These are phyloP conservation scores for Kluyveromyces lactis DNA, from an alignment of 805 yeast species.

Conservation along the genomic window DNA sequence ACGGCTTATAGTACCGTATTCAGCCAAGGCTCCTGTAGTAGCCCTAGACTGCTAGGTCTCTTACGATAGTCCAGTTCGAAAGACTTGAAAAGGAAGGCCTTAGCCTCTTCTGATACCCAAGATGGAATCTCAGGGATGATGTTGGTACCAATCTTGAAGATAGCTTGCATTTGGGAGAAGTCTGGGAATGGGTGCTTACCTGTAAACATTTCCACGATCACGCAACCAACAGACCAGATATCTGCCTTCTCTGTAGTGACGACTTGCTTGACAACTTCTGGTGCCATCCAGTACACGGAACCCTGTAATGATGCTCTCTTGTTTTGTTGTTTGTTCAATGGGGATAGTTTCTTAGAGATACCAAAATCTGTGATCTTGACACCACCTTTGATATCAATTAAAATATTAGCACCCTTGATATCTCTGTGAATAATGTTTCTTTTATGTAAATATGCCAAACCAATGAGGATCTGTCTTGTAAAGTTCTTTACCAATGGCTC, in stretches of 20 bases:
- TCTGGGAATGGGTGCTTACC: slow-evolving; percentile 96
- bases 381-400: slow-evolving; percentile 71
- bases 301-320: slow-evolving; percentile 86
- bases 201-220: slow-evolving; percentile 90
- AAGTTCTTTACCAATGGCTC: slow-evolving; percentile 68
- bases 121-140: slow-evolving; percentile 74
- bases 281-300: slow-evolving; percentile 98
- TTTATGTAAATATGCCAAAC: slow-evolving; percentile 65
- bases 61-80: slow-evolving; percentile 68
- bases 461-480: slow-evolving; percentile 66
- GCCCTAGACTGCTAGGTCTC: slow-evolving; percentile 66
- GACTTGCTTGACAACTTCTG: slow-evolving; percentile 92
- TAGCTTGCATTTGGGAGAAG: slow-evolving; percentile 93
- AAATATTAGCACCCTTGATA: slow-evolving; percentile 80
- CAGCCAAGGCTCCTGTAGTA: slow-evolving; percentile 45
- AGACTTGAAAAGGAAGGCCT: slow-evolving; percentile 54
- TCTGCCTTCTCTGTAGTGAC: slow-evolving; percentile 90
- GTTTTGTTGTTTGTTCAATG: slow-evolving; percentile 34
- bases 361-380: slow-evolving; percentile 87
- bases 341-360: slow-evolving; percentile 61
- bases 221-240: slow-evolving; percentile 95
- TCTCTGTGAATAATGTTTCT: slow-evolving; percentile 77
- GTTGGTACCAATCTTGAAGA: slow-evolving; percentile 85
- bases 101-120: slow-evolving; percentile 60
- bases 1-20: slow-evolving; percentile 17